Percentiles rank a stretch among this genome's conserved stretches.
These are phyloP conservation scores for Pinus taeda DNA, from an alignment of 75 land plant species.

Conservation along the genomic window DNA sequence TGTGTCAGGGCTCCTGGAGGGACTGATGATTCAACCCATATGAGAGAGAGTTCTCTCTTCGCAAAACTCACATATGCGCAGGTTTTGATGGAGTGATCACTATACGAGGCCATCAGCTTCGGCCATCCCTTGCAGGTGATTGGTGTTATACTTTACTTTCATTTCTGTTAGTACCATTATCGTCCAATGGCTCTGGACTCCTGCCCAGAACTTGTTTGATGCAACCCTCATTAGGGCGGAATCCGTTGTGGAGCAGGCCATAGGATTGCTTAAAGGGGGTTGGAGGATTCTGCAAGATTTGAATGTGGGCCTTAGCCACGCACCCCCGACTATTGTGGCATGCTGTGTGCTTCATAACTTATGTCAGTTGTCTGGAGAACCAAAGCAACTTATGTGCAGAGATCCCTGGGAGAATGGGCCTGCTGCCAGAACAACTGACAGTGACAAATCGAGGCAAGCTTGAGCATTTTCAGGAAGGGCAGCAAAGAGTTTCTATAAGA, in stretches of 20 bases:
- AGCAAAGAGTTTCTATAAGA: constrained; percentile 32
- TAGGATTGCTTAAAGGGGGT: constrained; percentile 64
- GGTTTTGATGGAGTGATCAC: constrained; percentile 40
- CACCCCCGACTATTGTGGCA: constrained; percentile 70
- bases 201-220: constrained; percentile 52
- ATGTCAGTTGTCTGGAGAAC: constrained; percentile 67
- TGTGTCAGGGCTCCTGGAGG: constrained; percentile 73
- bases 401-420: constrained; percentile 55
- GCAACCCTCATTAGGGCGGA: constrained; percentile 45
- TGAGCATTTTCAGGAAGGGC: constrained; percentile 48
- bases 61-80: constrained; percentile 32
- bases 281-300: constrained; percentile 71
- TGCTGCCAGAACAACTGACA: constrained; percentile 45
- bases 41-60: constrained; percentile 54
- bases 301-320: constrained; percentile 65
- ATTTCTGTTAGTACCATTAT: constrained; percentile 57
- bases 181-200: constrained; percentile 20
- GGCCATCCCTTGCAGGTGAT: constrained; percentile 66
- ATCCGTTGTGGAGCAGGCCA: constrained; percentile 44
- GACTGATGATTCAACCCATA: constrained; percentile 51
- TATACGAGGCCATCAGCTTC: constrained; percentile 46
- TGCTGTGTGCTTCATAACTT: constrained; percentile 71
- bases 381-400: constrained; percentile 47
- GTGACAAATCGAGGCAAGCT: constrained; percentile 61
- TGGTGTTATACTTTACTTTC: constrained; percentile 60